A percentile compares a stretch with the other conserved stretches of the same genome.
These are phyloP conservation scores for Thyridium curvatum DNA, from an alignment of 2,329 filamentous ascomycete genomes.

Conservation along the genomic window DNA sequence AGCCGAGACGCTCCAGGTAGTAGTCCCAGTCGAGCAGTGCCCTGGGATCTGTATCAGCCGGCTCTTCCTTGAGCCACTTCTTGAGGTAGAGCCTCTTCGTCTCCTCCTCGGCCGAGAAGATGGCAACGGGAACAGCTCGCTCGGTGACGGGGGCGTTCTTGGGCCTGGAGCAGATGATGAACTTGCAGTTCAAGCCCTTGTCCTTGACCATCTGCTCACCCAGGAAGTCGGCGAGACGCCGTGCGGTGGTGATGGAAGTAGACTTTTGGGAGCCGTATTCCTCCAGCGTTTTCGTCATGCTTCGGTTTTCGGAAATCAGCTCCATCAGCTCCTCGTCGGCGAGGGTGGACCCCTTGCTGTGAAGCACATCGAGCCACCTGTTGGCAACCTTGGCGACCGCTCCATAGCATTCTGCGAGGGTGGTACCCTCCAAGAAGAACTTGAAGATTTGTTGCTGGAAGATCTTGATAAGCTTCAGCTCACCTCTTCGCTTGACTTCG, in stretches of 20 bases:
- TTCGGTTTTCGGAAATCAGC: conserved; percentile 99
- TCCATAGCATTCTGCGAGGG: conserved; percentile 80
- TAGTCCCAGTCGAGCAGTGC: conserved; percentile 94
- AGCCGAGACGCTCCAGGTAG: conserved; percentile 90
- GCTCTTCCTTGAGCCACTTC: conserved; percentile 95
- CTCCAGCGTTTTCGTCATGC: conserved; percentile 93
- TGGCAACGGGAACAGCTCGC: conserved; percentile 87
- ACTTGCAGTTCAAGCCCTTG: conserved; percentile 98
- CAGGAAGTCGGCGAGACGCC: conserved; percentile 88
- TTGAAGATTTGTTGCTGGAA: conserved; percentile 99
- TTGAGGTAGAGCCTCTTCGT: conserved; percentile 85
- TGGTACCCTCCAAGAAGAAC: conserved; percentile 90
- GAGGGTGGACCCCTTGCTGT: conserved; percentile 80
- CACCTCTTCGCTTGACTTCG: conserved; percentile 93
- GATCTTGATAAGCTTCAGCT: conserved; percentile 98
- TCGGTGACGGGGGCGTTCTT: conserved; percentile 91
- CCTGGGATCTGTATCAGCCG: conserved; percentile 82
- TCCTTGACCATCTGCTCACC: conserved; percentile 99
- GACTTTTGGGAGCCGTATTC: conserved; percentile 96
- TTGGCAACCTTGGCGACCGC: conserved; percentile 94
- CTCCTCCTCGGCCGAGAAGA: conserved; percentile 87
- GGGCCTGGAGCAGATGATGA: conserved; percentile 88
- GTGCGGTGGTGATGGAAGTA: conserved; percentile 97
- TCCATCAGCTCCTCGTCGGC: conserved; percentile 97
- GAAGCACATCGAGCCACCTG: conserved; percentile 90